Evolutionary conservation across 2,329 filamentous ascomycete genomes (phyloP), one percentile per base, ranked within the genome.

Genomic region (Rutstroemia sp.): DNA sequence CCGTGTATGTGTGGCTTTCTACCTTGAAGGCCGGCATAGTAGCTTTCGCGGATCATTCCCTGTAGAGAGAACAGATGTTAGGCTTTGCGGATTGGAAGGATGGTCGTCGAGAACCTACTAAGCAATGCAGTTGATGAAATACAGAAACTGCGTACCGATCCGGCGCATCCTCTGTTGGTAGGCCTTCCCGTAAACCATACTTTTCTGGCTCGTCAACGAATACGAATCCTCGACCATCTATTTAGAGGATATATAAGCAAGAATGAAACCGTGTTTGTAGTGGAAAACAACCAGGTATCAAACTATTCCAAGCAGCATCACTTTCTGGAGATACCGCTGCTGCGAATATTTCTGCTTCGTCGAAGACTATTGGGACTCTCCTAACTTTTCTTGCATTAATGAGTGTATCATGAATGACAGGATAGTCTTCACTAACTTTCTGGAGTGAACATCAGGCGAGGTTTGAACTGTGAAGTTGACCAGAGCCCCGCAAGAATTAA

Each of bases 61-160:
- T 54, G n/a, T 9, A 34, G 30, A 4, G 14, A 34, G 30, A 10
- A 34, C 14, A 3, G n/a, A 23, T 42, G 12, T 48, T 39, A 38
- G 42, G 5, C 8, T 21, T 45, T 2, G 10, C 8, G 2, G 42
- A 10, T 23, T 21, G 14, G 12, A 6, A 19, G 19, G 2, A 12
- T 5, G 8, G 23, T 17, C 12, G 17, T 12, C 4, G 8, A 48
- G 7, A 16, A 25, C 7, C n/a, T 51, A 56, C 48, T 5, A 56
- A 40, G 30, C 54, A 56, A 12, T 51, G 48, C 1, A 51, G 54
- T 56, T 56, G 54, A 23, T 39, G 54, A 19, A 56, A 56, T 38
- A 51, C 48, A 7, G 54, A 56, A 21, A 56, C 48, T 12, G 52
- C 40, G 42, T 49, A 54, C 5, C 45, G n/a, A 42, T 50, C 52